Percentiles rank a stretch among this genome's conserved stretches.
These are phyloP conservation scores for Canariomyces notabilis DNA, from an alignment of 2,329 filamentous ascomycete genomes.

Conservation along the genomic window DNA sequence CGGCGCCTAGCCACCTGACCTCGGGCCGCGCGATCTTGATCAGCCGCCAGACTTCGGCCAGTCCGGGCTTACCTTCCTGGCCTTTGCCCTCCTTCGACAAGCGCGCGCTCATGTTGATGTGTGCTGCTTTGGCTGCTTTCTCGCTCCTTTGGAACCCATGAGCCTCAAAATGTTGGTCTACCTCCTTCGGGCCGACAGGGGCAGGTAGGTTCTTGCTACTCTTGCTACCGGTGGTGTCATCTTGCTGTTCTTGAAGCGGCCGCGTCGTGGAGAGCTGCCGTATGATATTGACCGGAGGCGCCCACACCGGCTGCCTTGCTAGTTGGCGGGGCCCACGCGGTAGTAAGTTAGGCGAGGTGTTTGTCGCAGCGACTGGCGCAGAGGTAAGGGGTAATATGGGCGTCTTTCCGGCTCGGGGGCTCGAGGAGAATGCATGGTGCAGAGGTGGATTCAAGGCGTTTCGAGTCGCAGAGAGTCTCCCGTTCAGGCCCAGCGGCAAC, in stretches of 20 bases:
- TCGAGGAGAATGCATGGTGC: constrained; percentile 15
- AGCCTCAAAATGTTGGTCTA: constrained; percentile 27
- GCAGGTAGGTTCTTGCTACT: constrained; percentile 9
- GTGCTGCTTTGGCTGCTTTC: constrained; percentile 77
- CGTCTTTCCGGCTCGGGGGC: constrained; percentile 6
- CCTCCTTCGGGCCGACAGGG: constrained; percentile 20
- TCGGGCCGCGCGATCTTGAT: constrained; percentile 88
- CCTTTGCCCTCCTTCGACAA: constrained; percentile 75
- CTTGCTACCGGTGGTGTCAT: constrained; percentile 9
- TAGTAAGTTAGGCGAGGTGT: constrained; percentile 3
- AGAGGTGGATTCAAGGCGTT: constrained; percentile 9
- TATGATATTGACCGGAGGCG: constrained; percentile 18
- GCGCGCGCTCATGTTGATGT: constrained; percentile 83
- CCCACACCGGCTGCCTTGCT: constrained; percentile 14
- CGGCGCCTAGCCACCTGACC: constrained; percentile 67
- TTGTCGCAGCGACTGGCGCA: constrained; percentile 4
- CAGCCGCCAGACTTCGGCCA: constrained; percentile 76
- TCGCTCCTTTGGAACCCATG: constrained; percentile 59
- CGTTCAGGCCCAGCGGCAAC: not conserved
- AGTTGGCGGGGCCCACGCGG: constrained; percentile 11
- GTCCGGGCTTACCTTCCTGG: constrained; percentile 54
- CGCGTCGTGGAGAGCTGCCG: constrained; percentile 27
- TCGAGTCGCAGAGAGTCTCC: not conserved
- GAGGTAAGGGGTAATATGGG: constrained; percentile 1
- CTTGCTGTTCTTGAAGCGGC: constrained; percentile 11